A percentile compares a stretch with the other conserved stretches of the same genome.
These are phyloP conservation scores for Teunomyces cretensis DNA, from an alignment of 805 yeast genomes.

Conservation along the genomic window DNA sequence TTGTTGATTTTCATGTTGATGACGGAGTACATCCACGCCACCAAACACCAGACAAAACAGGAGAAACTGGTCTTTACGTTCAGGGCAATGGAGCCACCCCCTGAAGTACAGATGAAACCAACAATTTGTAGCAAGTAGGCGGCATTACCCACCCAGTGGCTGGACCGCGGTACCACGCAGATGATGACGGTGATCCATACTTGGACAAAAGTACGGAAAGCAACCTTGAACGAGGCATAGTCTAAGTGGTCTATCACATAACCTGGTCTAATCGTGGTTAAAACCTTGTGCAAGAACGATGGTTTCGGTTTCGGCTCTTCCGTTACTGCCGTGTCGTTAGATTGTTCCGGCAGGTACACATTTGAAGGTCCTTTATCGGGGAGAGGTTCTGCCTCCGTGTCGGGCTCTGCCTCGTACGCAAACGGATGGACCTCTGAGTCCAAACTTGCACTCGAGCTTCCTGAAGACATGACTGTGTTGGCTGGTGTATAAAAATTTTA, in stretches of 20 bases:
- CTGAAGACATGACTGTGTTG: background rate
- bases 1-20: conserved; percentile 25
- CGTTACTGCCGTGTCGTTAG: background rate
- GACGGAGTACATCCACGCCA: conserved; percentile 24
- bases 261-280: conserved; percentile 17
- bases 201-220: conserved; percentile 26
- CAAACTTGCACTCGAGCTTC: background rate
- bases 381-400: background rate
- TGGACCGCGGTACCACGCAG: conserved; percentile 20
- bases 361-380: background rate
- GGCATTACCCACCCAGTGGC: conserved; percentile 30
- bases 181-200: conserved; percentile 27
- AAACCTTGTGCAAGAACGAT: conserved; percentile 12
- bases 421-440: conserved; percentile 1
- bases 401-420: background rate
- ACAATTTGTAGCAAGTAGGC: conserved; percentile 27
- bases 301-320: background rate
- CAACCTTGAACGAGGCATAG: conserved; percentile 23
- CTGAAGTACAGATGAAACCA: conserved; percentile 26
- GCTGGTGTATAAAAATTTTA: background rate
- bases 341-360: conserved; percentile 1
- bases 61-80: conserved; percentile 16
- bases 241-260: conserved; percentile 27
- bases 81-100: conserved; percentile 24
- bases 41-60: conserved; percentile 14